These are phyloP conservation scores for Cicer yamashitae DNA, from an alignment of 306 rosid genomes.

Conservation along the genomic window DNA sequence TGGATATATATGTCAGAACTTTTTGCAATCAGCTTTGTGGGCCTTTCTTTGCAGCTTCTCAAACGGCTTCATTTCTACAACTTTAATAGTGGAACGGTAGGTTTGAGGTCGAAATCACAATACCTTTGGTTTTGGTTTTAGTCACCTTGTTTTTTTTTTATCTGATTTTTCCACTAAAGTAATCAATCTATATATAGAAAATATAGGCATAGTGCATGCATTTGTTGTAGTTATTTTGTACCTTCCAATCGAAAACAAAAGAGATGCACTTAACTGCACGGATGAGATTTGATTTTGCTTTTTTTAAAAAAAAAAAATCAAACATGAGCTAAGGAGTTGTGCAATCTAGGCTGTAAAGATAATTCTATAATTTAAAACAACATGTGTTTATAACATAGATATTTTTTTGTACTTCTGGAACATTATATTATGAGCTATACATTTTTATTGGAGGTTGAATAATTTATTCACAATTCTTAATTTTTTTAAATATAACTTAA, in stretches of 20 bases:
- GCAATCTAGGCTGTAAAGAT: conserved; percentile 15
- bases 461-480: too few species aligned
- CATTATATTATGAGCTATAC: not conserved
- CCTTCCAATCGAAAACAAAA: not conserved
- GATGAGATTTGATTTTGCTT: not conserved
- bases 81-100: not conserved
- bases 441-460: too few species aligned
- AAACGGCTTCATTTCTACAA: conserved; percentile 2
- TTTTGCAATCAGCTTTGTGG: not conserved
- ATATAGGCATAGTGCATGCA: not conserved
- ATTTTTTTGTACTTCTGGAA: not conserved
- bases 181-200: not conserved
- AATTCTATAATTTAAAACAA: not conserved
- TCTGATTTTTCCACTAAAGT: not conserved
- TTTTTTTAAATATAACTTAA: too few species aligned
- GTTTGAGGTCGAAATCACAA: not conserved
- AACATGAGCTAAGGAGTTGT: not conserved
- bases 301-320: not conserved
- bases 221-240: too few species aligned
- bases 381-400: not conserved
- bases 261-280: conserved; percentile 16
- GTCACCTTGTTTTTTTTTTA: not conserved
- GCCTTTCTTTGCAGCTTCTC: conserved; percentile 5
- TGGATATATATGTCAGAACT: not conserved
- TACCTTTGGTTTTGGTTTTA: not conserved